These are phyloP conservation scores for Colletotrichum tamarilloi DNA, from an alignment of 2,329 filamentous ascomycete species.

Conservation along the genomic window DNA sequence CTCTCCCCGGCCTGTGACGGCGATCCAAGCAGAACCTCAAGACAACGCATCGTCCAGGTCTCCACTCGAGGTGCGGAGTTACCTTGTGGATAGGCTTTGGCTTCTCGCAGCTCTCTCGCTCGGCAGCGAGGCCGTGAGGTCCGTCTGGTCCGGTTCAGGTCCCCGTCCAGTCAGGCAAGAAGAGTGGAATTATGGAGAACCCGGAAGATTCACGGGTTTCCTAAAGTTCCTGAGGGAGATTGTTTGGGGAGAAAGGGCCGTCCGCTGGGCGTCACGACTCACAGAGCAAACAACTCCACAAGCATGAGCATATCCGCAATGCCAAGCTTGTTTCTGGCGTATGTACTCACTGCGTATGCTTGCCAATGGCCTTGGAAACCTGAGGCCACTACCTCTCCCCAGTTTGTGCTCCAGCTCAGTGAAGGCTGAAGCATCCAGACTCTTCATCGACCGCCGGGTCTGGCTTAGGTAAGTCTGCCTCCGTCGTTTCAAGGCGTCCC, in stretches of 20 bases:
- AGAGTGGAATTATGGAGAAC: background rate
- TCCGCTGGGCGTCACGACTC: background rate
- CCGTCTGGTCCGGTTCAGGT: background rate
- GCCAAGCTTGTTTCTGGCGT: conserved; percentile 1
- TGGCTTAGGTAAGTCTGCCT: conserved; percentile 6
- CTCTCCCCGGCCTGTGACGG: conserved; percentile 30
- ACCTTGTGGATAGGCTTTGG: background rate
- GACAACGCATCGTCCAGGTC: conserved; percentile 20
- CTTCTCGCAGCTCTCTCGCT: background rate
- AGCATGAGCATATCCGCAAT: background rate
- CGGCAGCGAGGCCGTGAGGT: conserved; percentile 1
- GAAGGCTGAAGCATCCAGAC: conserved; percentile 29
- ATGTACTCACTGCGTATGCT: background rate
- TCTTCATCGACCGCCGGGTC: conserved; percentile 15
- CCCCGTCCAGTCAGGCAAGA: background rate
- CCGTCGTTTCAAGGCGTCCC: conserved; percentile 23
- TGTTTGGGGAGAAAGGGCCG: background rate
- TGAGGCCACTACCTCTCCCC: background rate
- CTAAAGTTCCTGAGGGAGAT: background rate
- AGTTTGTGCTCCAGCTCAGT: conserved; percentile 22
- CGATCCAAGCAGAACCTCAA: conserved; percentile 13
- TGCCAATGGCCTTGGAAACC: background rate
- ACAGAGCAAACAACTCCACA: background rate
- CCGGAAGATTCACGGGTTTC: background rate
- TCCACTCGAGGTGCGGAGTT: no score